These are phyloP conservation scores for Fusarium sp. DNA, from an alignment of 2,329 filamentous ascomycete species.

Conservation along the genomic window DNA sequence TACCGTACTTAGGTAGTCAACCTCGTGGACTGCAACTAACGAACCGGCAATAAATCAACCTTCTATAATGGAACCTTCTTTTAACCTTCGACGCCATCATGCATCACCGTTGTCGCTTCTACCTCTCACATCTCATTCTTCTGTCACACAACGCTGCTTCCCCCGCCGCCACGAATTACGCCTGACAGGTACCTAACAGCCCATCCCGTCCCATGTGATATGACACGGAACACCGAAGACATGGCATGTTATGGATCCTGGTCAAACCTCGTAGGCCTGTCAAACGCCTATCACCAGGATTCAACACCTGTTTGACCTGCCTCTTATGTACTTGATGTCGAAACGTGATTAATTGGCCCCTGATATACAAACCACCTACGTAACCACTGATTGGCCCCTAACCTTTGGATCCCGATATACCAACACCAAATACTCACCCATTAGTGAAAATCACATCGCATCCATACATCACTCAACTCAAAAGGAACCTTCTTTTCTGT, in stretches of 20 bases:
- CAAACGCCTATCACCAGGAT: constrained; percentile 5
- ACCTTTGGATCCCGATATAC: not conserved
- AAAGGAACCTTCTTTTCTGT: not conserved
- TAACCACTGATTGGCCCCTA: not conserved
- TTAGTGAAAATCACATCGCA: not conserved
- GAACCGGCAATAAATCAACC: not conserved
- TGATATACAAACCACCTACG: not conserved
- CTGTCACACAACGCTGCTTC: constrained; percentile 18
- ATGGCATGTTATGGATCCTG: constrained; percentile 1
- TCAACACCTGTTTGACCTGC: not conserved
- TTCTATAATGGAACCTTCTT: constrained; percentile 6
- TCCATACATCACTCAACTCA: constrained; percentile 6
- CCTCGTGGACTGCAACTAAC: not conserved
- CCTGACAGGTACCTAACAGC: constrained; percentile 1
- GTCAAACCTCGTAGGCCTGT: constrained; percentile 6
- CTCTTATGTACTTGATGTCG: not conserved
- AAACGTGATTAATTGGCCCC: not conserved
- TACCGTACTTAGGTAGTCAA: not conserved
- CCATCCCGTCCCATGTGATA: not conserved
- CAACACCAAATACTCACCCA: not conserved
- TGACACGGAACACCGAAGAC: not conserved
- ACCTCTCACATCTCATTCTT: constrained; percentile 9
- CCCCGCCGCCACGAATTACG: constrained; percentile 27
- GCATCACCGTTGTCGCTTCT: constrained; percentile 31
- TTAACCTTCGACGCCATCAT: constrained; percentile 34